Conservation (phyloP, 768 basidiomycete species). For the Saitozyma sp. region DNA sequence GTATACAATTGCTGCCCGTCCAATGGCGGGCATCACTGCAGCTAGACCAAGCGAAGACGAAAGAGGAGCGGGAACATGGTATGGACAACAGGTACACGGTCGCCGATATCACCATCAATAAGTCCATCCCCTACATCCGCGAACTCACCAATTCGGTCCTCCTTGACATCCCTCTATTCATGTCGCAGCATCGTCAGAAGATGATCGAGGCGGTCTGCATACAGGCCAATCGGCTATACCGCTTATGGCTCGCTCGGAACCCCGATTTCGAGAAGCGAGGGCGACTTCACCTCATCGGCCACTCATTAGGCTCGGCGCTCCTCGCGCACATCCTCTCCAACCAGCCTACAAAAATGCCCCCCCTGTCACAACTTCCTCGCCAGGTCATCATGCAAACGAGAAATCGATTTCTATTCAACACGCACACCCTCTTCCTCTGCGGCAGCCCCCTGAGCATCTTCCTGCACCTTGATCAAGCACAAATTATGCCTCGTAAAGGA, state of each 20-base stretch:
- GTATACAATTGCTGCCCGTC: conserved; percentile 55
- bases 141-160: conserved; percentile 55
- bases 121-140: conserved; percentile 55
- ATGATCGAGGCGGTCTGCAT: conserved; percentile 57
- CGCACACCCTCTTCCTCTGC: conserved; percentile 53
- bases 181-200: conserved; percentile 55
- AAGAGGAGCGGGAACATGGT: conserved; percentile 52
- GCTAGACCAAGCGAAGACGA: conserved; percentile 51
- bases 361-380: conserved; percentile 51
- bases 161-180: conserved; percentile 57
- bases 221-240: conserved; percentile 55
- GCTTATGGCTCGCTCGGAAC: conserved; percentile 56
- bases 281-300: conserved; percentile 56
- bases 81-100: conserved; percentile 57
- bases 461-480: conserved; percentile 55
- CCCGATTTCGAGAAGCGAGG: conserved; percentile 53
- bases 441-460: conserved; percentile 57
- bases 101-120: conserved; percentile 55
- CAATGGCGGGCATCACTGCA: conserved; percentile 55
- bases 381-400: conserved; percentile 43
- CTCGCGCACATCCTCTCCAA: conserved; percentile 55
- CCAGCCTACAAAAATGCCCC: conserved; percentile 55
- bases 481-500: conserved; percentile 56
- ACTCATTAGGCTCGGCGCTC: conserved; percentile 55
- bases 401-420: conserved; percentile 54